A percentile compares a stretch with the other conserved stretches of the same genome.
Conservation (phyloP, 768 basidiomycete genomes). For the Coprinopsis cinerea region DNA sequence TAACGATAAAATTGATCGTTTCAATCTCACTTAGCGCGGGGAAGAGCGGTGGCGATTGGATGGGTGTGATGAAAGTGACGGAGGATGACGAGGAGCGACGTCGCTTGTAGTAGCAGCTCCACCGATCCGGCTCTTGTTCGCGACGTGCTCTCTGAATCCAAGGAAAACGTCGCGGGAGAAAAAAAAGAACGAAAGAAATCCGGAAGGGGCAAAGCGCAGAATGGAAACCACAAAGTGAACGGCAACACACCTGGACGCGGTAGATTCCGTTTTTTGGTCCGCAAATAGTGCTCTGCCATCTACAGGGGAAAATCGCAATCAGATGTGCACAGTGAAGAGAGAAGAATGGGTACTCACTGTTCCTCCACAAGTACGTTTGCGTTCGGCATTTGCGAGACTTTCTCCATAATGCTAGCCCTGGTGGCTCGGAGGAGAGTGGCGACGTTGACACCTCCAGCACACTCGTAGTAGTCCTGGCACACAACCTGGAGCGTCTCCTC, state of each 20-base stretch:
- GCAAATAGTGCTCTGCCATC: conserved; percentile 10
- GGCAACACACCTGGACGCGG: conserved; percentile 6
- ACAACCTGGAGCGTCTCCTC: neutral
- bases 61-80: too few species aligned
- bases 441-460: conserved; percentile 5
- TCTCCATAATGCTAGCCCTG: conserved; percentile 1
- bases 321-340: neutral
- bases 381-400: neutral
- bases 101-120: too few species aligned
- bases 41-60: too few species aligned
- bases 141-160: too few species aligned
- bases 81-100: neutral
- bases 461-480: conserved; percentile 3
- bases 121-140: too few species aligned
- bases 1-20: too few species aligned
- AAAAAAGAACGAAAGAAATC: too few species aligned
- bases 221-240: neutral
- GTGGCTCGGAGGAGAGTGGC: conserved; percentile 1
- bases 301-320: neutral
- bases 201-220: neutral
- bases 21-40: too few species aligned
- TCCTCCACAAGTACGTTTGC: conserved; percentile 7
- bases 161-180: too few species aligned
- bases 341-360: neutral
- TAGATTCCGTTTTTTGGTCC: conserved; percentile 8